These are phyloP conservation scores for Lachnellula arida DNA, from an alignment of 2,329 filamentous ascomycete species.

Conservation along the genomic window DNA sequence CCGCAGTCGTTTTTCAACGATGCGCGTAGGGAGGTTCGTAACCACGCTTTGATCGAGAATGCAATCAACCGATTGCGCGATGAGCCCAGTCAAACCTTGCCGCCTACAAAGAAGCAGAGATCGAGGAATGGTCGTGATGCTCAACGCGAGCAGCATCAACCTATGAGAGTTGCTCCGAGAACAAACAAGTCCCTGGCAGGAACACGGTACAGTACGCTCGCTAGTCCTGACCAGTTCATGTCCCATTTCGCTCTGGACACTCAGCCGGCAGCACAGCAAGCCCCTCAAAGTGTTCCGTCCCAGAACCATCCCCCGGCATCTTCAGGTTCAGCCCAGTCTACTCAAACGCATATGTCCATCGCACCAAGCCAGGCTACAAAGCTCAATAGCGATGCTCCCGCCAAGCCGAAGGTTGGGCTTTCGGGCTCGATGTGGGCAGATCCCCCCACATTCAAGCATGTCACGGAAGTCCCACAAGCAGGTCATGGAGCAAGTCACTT, in stretches of 20 bases:
- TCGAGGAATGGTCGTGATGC: background rate
- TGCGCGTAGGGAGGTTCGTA: background rate
- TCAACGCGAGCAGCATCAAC: background rate
- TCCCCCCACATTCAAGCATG: background rate
- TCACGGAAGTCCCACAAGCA: background rate
- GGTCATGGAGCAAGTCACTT: background rate
- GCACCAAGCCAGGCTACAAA: background rate
- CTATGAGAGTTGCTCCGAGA: background rate
- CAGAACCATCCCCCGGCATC: no score
- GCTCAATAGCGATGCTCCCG: background rate
- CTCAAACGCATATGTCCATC: background rate
- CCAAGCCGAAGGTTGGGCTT: background rate
- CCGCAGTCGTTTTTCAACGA: background rate
- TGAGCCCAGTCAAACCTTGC: background rate
- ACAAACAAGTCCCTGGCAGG: background rate
- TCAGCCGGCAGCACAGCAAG: no score
- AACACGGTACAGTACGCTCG: no score
- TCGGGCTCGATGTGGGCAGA: background rate
- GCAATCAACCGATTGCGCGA: background rate
- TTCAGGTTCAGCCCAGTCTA: no score
- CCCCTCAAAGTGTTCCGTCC: no score
- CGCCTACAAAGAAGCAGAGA: background rate
- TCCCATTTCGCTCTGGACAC: no score
- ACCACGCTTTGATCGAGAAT: background rate
- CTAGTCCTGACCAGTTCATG: no score